Base-by-base conservation (phyloP, 1,139 yeast species). In the Debaryomyces sp. region DNA sequence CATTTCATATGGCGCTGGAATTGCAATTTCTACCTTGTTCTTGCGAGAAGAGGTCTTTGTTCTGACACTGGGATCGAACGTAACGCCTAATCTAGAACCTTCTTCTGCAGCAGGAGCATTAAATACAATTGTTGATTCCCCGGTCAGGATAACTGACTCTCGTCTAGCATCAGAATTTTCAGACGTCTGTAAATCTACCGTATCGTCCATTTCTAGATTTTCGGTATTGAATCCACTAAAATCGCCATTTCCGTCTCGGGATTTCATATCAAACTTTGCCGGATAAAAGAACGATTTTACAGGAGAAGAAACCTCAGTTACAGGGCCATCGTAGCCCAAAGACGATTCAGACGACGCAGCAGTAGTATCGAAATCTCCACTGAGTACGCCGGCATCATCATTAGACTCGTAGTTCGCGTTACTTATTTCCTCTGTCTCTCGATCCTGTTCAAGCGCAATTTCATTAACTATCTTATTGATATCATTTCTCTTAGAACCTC, bases 241-340 rank as follows among this genome's bases (percentile, higher is more conserved):
- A 13, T 17, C 8, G n/a, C 29, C 13, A 41, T 41, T 29, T 29
- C 38, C 38, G 5, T 30, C 37, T 29, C 32, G 21, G 3, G 23
- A 26, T 29, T 29, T 29, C 42, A 17, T 15, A 17, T 18, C 18
- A 27, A 8, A 15, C 26, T 34, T 18, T 5, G 35, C 27, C 9
- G 29, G 41, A 18, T 32, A 13, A 33, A 41, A 41, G 13, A 32
- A 35, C 13, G 44, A 39, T 26, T 45, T 40, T 13, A 45, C 40
- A 9, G 47, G 47, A 10, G 46, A 30, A 34, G 18, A 38, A 9
- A 39, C 35, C 37, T 48, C 44, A 13, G 12, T 29, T 10, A 4
- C 18, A 15, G 33, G 24, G 5, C 32, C 43, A 22, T 29, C 15
- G 3, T 29, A 18, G 5, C 30, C 27, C 21, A 13, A 21, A n/a